Percentiles rank a stretch among this genome's conserved stretches.
These are phyloP conservation scores for Nothopassalora personata DNA, from an alignment of 2,329 filamentous ascomycete genomes.

Conservation along the genomic window DNA sequence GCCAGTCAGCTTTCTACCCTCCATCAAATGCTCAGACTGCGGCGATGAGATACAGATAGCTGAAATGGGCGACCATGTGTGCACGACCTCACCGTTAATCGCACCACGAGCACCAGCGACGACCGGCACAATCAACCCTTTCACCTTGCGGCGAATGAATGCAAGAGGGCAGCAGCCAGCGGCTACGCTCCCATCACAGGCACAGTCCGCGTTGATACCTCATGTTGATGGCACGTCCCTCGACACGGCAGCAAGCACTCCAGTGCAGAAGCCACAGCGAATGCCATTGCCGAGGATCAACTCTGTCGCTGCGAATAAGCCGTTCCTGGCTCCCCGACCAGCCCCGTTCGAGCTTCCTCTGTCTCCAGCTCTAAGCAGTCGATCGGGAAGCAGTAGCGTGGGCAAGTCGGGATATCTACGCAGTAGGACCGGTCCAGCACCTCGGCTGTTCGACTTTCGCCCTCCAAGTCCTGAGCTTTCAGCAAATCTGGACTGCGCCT, in stretches of 20 bases:
- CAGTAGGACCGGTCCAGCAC: constrained; percentile 29
- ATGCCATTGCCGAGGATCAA: constrained; percentile 28
- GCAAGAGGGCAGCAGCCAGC: constrained; percentile 9
- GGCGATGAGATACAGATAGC: constrained; percentile 73
- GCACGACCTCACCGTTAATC: too few relatives aligned
- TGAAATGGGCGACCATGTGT: constrained; percentile 78
- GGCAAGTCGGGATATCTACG: constrained; percentile 24
- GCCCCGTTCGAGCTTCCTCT: constrained; percentile 54
- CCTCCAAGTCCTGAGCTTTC: constrained; percentile 40
- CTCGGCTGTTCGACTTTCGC: constrained; percentile 27
- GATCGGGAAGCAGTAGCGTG: constrained; percentile 22
- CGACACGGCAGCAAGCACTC: background rate
- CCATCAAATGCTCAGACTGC: constrained; percentile 83
- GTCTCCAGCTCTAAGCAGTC: constrained; percentile 31
- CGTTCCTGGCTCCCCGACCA: constrained; percentile 26
- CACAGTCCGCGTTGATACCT: background rate
- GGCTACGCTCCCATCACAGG: background rate
- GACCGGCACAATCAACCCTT: constrained; percentile 24
- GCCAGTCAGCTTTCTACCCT: constrained; percentile 67
- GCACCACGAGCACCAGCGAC: constrained; percentile 12
- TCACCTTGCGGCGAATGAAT: constrained; percentile 21
- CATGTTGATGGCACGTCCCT: background rate
- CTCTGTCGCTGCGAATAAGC: constrained; percentile 27
- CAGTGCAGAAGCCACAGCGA: constrained; percentile 11
- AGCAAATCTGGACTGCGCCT: constrained; percentile 46